Percentiles rank a stretch among this genome's conserved stretches.
Conservation (phyloP, 208 protist species). For the Naegleria lovaniensis region DNA sequence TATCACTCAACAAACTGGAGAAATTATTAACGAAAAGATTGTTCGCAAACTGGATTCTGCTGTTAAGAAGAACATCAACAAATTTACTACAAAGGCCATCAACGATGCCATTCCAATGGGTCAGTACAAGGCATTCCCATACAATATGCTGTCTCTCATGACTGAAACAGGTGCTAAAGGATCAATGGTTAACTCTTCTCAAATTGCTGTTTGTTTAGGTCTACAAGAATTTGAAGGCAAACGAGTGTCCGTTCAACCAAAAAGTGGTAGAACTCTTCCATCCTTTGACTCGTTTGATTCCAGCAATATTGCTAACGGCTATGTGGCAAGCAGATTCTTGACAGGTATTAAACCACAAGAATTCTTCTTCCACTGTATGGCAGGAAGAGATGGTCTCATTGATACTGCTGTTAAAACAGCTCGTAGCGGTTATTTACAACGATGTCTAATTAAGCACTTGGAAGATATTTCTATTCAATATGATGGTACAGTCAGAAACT, state of each 20-base stretch:
- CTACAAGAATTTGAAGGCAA: constrained; percentile 97
- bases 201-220: constrained; percentile 90
- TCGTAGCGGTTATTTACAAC: constrained; percentile 96
- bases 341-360: constrained; percentile 96
- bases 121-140: constrained; percentile 78
- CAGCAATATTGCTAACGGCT: constrained; percentile 71
- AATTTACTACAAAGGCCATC: constrained; percentile 28
- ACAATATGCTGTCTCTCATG: constrained; percentile 97
- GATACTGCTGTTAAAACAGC: constrained; percentile 99
- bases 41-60: constrained; percentile 10
- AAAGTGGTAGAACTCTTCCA: constrained; percentile 91
- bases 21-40: background rate
- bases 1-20: background rate
- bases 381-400: constrained; percentile 98
- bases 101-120: constrained; percentile 12
- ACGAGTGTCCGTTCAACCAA: constrained; percentile 87
- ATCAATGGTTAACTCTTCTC: constrained; percentile 93
- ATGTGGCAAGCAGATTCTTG: constrained; percentile 89
- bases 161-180: constrained; percentile 96
- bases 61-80: constrained; percentile 28
- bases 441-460: constrained; percentile 92
- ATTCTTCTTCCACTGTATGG: constrained; percentile 99
- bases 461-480: constrained; percentile 85
- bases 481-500: constrained; percentile 88
- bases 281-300: constrained; percentile 66